Evolutionary conservation across 768 basidiomycete species (phyloP), one percentile per base, ranked within the genome.

Genomic region (Melanogaster broomeanus): DNA sequence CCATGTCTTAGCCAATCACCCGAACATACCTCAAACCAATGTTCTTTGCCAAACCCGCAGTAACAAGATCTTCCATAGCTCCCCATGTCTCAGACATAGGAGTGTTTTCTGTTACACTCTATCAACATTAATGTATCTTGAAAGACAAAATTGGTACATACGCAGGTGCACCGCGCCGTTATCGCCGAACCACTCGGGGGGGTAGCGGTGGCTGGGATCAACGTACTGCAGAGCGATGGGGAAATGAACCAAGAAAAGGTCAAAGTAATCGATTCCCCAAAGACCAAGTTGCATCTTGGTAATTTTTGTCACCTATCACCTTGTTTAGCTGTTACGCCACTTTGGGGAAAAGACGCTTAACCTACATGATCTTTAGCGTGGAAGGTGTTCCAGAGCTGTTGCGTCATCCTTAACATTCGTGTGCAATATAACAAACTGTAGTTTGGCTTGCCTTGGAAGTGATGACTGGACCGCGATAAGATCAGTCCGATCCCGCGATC

Each of bases 221-320:
- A 94, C 88, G 60, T 93, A 92, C 67, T 83, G 65, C 57, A 96
- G 75, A 25, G 92, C 73, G 57, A 94, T 76, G 19, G 93, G 93
- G 79, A 94, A 94, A 69, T 95, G 93, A 45, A 94, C 74, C 37
- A 89, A 73, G 77, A 82, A 90, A 42, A 91, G 72, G 60, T 91
- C 88, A 64, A 90, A 90, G 68, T 89, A 91, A 22, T 88, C 87
- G 39, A 95, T 74, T 24, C 89, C 89, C 93, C 93, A 96, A 61
- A 82, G 78, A 6, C 72, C 72, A 18, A 96, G 83, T 61, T 93
- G 90, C 71, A 75, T 76, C 65, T 79, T 80, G 35, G 79, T 69
- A 9, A 80, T 60, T 28, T 70, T 63, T 63, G 80, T 80, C 50
- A 81, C 87, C 77, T 87, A 57, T 53, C 30, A n/a, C 16, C 28